Percentiles rank a stretch among this genome's conserved stretches.
These are phyloP conservation scores for Penicillium sp. DNA, from an alignment of 2,329 filamentous ascomycete genomes.

Conservation along the genomic window DNA sequence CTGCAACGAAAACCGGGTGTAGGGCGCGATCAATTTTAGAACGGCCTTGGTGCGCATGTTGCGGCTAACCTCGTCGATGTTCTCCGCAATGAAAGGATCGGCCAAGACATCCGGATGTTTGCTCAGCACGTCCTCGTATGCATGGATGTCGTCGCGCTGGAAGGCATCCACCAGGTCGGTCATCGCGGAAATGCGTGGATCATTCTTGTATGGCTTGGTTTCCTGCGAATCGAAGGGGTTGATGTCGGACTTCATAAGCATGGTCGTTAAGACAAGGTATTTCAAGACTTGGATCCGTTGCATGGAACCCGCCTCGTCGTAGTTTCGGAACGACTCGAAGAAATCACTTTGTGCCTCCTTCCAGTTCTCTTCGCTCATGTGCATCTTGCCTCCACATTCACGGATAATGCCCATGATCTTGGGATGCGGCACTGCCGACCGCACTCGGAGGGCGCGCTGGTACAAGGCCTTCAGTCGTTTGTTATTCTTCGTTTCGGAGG, in stretches of 20 bases:
- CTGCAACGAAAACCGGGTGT: conserved; percentile 77
- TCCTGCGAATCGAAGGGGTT: conserved; percentile 98
- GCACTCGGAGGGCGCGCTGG: conserved; percentile 79
- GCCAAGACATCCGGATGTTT: conserved; percentile 80
- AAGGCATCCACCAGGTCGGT: conserved; percentile 94
- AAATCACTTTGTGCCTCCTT: conserved; percentile 94
- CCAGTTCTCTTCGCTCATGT: conserved; percentile 99
- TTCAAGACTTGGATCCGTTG: conserved; percentile 96
- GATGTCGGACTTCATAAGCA: conserved; percentile 97
- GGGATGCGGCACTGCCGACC: conserved; percentile 93
- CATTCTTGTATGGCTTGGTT: conserved; percentile 94
- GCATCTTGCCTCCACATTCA: conserved; percentile 98
- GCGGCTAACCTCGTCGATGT: conserved; percentile 96
- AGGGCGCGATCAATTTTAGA: conserved; percentile 84
- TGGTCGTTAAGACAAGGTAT: conserved; percentile 89
- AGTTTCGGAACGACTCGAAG: conserved; percentile 97
- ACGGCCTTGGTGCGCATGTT: conserved; percentile 97
- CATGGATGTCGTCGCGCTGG: conserved; percentile 85
- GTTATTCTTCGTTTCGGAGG: conserved; percentile 91
- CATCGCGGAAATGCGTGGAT: conserved; percentile 92
- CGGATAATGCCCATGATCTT: conserved; percentile 99
- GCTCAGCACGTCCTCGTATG: conserved; percentile 78
- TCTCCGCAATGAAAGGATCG: conserved; percentile 94
- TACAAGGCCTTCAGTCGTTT: conserved; percentile 92
- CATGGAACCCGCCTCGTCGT: conserved; percentile 92